Percentiles rank a stretch among this genome's conserved stretches.
Evolutionary conservation across 192 early-diverging fungal genomes (phyloP).

Genomic region (Coemansia sp.): DNA sequence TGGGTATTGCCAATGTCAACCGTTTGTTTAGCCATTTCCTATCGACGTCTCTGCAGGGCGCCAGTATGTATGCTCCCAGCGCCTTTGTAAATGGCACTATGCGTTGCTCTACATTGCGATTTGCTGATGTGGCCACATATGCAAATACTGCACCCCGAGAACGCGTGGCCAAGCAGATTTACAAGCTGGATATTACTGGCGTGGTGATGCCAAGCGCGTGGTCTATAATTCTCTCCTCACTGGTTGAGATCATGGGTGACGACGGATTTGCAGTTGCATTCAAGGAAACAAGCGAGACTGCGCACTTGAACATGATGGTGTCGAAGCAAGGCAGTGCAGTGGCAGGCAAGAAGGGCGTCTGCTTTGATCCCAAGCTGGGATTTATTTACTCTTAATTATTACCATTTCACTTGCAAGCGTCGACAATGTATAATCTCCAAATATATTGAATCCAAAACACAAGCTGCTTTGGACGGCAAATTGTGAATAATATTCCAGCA

Average conservation of each 20-base stretch:
- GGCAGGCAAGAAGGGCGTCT: conserved; percentile 28
- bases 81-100: conserved; percentile 45
- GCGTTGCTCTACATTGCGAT: conserved; percentile 20
- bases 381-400: conserved; percentile 8
- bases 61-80: conserved; percentile 17
- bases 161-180: conserved; percentile 14
- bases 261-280: conserved; percentile 17
- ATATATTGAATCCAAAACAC: background rate
- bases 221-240: conserved; percentile 17
- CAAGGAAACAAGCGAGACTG: conserved; percentile 35
- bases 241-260: conserved; percentile 15
- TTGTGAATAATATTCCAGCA: background rate
- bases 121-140: conserved; percentile 32
- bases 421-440: too few relatives aligned
- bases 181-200: conserved; percentile 31
- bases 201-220: conserved; percentile 42
- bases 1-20: conserved; percentile 24
- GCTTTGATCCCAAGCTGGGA: conserved; percentile 8
- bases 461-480: background rate
- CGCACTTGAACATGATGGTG: conserved; percentile 41
- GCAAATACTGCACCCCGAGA: background rate
- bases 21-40: conserved; percentile 24
- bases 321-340: conserved; percentile 41
- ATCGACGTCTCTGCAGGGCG: conserved; percentile 11
- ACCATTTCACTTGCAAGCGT: background rate